A percentile compares a stretch with the other conserved stretches of the same genome.
These are phyloP conservation scores for Taxillus chinensis DNA, from an alignment of 164 flowering plant genomes.

Conservation along the genomic window DNA sequence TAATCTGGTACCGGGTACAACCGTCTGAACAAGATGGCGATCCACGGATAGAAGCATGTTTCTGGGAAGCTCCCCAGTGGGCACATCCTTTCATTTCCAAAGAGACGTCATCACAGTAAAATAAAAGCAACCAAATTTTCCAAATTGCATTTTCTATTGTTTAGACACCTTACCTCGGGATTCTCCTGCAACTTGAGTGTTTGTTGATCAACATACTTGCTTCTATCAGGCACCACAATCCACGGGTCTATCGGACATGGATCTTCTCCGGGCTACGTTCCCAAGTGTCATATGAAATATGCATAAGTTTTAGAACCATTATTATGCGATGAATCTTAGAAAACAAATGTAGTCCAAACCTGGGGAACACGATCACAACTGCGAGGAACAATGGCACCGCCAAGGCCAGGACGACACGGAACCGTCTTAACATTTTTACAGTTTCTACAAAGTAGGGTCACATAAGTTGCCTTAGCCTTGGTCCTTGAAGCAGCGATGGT, in stretches of 20 bases:
- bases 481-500: conserved; percentile 93
- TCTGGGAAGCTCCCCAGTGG: conserved; percentile 98
- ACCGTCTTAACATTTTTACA: conserved; percentile 63
- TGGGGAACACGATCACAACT: conserved; percentile 88
- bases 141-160: not conserved
- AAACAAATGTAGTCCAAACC: conserved; percentile 24
- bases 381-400: conserved; percentile 95
- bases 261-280: conserved; percentile 68
- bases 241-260: conserved; percentile 95
- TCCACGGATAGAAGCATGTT: conserved; percentile 92
- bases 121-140: no score
- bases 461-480: conserved; percentile 97
- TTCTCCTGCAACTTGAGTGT: conserved; percentile 95
- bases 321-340: not conserved
- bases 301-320: no score
- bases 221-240: conserved; percentile 89
- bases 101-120: not conserved
- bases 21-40: conserved; percentile 91
- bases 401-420: conserved; percentile 96
- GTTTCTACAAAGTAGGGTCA: conserved; percentile 76
- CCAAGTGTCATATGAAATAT: no score
- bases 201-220: conserved; percentile 98
- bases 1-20: conserved; percentile 92
- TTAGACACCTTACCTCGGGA: conserved; percentile 60
- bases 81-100: conserved; percentile 68